Evolutionary conservation across 2,329 filamentous ascomycete genomes (phyloP).

Genomic region (Penicillium janthinellum): DNA sequence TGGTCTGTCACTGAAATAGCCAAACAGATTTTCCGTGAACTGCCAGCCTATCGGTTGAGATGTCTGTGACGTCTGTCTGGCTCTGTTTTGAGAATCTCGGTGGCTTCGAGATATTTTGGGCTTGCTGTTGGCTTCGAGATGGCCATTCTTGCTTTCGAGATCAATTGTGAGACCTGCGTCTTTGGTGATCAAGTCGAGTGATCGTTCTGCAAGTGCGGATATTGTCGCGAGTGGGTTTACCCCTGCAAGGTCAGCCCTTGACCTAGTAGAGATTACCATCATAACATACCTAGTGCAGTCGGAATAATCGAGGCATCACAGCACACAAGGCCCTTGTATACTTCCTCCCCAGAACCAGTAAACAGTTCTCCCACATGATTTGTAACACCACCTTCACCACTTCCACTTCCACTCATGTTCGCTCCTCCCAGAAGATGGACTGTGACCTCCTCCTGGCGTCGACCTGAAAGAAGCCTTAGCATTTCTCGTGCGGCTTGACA

Average conservation of each 20-base stretch:
- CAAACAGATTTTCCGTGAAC: neutral
- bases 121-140: neutral
- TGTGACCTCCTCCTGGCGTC: neutral
- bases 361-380: neutral
- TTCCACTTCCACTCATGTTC: neutral
- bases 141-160: neutral
- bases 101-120: neutral
- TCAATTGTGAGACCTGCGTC: neutral
- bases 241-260: neutral
- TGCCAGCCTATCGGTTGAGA: neutral
- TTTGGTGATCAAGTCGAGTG: neutral
- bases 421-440: neutral
- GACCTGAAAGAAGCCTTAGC: neutral
- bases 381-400: neutral
- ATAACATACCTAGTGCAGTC: neutral
- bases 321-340: neutral
- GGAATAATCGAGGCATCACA: neutral
- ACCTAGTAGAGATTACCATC: neutral
- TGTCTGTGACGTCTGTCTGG: neutral
- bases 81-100: neutral
- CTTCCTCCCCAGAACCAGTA: neutral
- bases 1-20: neutral
- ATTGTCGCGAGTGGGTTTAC: neutral
- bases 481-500: neutral
- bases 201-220: neutral